Base-by-base conservation (phyloP, 2,329 filamentous ascomycete genomes). In the Cytospora mali region DNA sequence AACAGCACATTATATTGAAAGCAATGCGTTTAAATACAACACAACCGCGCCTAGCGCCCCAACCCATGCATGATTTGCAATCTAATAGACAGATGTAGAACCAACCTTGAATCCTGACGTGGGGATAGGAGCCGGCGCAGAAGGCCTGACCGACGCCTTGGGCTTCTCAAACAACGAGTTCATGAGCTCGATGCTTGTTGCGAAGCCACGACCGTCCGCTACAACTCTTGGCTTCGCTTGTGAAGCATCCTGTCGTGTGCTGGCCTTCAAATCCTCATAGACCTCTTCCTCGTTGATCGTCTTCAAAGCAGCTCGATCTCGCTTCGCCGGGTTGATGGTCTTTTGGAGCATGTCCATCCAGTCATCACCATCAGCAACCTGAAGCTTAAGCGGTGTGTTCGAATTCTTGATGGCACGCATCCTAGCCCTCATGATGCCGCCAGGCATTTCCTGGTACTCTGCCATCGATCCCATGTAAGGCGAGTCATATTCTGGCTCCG, bases 331-430 rank as follows among this genome's bases (percentile, higher is more conserved):
- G 71, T 92, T 97, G 69, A 98, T 92, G 6, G 95, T 98, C 68
- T 93, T 93, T 74, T 93, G 91, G 67, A 99, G 82, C 79, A 97
- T 93, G 69, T 95, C 90, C 69, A 93, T 90, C 95, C 95, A 99
- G 73, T 97, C 90, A 64, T 93, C 91, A 59, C 89, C 91, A 67
- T 85, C 83, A 39, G 84, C 80, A 64, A 89, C 84, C 66, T 87
- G 84, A 58, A 86, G 78, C 68, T 82, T 85, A 27, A 83, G 73
- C 27, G 87, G 86, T 29, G 84, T 84, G 64, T 77, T 80, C 23
- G 83, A 83, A 66, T 81, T 82, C 75, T 87, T 88, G 71, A 85
- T 78, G 42, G 85, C 85, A 72, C 85, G 84, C 81, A 88, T 83
- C 68, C 85, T 79, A 65, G 86, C 86, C 75, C 85, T 81, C 73